Conservation (phyloP, 2,329 filamentous ascomycete genomes). For the Septoria petroselini region DNA sequence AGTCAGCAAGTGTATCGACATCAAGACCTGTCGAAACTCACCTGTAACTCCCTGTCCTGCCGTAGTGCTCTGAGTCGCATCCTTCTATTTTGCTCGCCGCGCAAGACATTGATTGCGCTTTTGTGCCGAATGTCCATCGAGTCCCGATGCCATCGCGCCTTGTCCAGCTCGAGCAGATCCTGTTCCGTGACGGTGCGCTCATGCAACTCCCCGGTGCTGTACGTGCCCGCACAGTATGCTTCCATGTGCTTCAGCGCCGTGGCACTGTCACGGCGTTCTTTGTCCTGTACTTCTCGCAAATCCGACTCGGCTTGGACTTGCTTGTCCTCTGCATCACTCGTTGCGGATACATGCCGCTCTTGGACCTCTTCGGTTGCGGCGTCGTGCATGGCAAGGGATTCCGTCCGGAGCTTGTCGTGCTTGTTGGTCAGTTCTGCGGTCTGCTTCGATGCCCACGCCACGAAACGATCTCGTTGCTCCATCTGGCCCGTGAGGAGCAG, state of each 20-base stretch:
- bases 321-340: conserved; percentile 46
- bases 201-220: conserved; percentile 33
- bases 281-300: conserved; percentile 41
- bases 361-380: conserved; percentile 26
- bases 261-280: conserved; percentile 44
- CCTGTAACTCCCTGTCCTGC: conserved; percentile 41
- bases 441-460: conserved; percentile 30
- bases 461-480: conserved; percentile 34
- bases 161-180: conserved; percentile 45
- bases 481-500: conserved; percentile 30
- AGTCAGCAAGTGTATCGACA: background rate
- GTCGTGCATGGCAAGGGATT: conserved; percentile 25
- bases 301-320: conserved; percentile 46
- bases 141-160: conserved; percentile 40
- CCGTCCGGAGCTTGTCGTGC: conserved; percentile 23
- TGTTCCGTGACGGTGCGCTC: conserved; percentile 44
- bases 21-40: background rate
- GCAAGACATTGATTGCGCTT: conserved; percentile 47
- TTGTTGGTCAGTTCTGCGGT: conserved; percentile 24
- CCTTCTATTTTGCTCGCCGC: conserved; percentile 45
- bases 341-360: conserved; percentile 40
- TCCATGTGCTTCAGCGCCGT: conserved; percentile 50
- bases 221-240: conserved; percentile 46
- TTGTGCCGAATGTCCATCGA: conserved; percentile 44
- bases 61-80: conserved; percentile 38